phyloP scores from a whole-genome alignment of 2,329 filamentous ascomycete genomes.

The Zymoseptoria pseudotritici region DNA sequence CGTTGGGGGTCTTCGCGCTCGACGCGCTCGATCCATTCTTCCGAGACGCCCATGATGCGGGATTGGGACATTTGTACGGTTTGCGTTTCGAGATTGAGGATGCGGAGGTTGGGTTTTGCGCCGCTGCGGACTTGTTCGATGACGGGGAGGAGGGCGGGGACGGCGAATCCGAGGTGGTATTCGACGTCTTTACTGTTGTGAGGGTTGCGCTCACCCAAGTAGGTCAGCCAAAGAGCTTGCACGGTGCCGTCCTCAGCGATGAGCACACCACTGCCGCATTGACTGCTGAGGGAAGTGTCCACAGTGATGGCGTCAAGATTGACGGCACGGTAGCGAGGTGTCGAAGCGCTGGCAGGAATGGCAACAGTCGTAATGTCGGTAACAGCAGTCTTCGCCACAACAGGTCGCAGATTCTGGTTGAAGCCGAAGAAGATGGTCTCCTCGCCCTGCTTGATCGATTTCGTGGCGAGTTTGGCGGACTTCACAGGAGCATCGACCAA shows the following conservation, averaged over 20 bases:
- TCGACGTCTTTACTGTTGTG: slow-evolving; percentile 83
- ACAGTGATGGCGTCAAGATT: slow-evolving; percentile 97
- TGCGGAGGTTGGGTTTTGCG: slow-evolving; percentile 70
- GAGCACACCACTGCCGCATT: slow-evolving; percentile 90
- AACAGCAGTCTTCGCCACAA: slow-evolving; percentile 87
- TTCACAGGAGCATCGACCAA: slow-evolving; percentile 91
- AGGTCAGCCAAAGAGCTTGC: slow-evolving; percentile 92
- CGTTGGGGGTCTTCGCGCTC: slow-evolving; percentile 81
- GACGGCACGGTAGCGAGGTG: slow-evolving; percentile 86
- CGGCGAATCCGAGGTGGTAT: slow-evolving; percentile 88
- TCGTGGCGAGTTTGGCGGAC: slow-evolving; percentile 73
- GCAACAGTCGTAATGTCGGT: slow-evolving; percentile 96
- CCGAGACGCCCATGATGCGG: slow-evolving; percentile 91
- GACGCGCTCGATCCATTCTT: slow-evolving; percentile 91
- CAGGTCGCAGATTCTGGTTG: slow-evolving; percentile 88
- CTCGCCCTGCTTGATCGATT: slow-evolving; percentile 83
- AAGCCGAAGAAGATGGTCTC: slow-evolving; percentile 97
- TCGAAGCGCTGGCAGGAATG: slow-evolving; percentile 86
- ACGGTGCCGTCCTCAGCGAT: slow-evolving; percentile 85
- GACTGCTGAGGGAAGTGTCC: slow-evolving; percentile 81
- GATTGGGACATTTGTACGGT: slow-evolving; percentile 96
- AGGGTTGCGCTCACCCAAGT: slow-evolving; percentile 79
- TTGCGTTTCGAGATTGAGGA: slow-evolving; percentile 89
- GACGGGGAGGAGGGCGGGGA: slow-evolving; percentile 82
- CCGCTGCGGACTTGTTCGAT: slow-evolving; percentile 77